phyloP scores from a whole-genome alignment of 352 stramenopile species.

The Globisporangium alternatum region DNA sequence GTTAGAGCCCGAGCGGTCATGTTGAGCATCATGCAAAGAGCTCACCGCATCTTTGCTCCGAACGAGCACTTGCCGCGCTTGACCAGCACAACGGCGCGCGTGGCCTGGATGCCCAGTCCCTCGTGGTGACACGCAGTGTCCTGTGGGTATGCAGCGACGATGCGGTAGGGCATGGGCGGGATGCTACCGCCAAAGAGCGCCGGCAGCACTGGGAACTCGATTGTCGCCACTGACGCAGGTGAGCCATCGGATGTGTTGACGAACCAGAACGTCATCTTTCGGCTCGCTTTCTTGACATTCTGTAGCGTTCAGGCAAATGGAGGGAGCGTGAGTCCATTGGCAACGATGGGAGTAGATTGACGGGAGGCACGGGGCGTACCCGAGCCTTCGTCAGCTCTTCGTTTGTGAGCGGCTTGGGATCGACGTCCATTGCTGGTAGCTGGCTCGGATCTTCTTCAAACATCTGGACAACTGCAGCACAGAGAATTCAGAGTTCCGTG shows the following conservation, averaged over 20 bases:
- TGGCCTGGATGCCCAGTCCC: conserved; percentile 53
- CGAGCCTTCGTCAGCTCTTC: conserved; percentile 34
- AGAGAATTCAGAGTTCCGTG: not conserved
- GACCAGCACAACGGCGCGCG: conserved; percentile 61
- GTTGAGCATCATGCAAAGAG: not conserved
- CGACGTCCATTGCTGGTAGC: conserved; percentile 21
- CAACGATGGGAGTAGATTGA: too few species aligned
- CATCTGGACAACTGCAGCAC: conserved; percentile 9
- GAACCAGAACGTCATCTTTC: conserved; percentile 53
- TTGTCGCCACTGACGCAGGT: not conserved
- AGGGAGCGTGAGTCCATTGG: not conserved
- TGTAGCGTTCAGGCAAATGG: conserved; percentile 10
- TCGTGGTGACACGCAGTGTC: conserved; percentile 69
- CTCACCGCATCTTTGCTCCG: conserved; percentile 55
- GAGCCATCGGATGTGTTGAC: conserved; percentile 26
- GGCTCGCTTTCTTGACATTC: conserved; percentile 43
- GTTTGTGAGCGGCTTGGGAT: conserved; percentile 40
- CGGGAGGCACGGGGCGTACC: conserved; percentile 16
- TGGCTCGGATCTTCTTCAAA: conserved; percentile 23
- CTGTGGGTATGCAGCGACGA: conserved; percentile 62
- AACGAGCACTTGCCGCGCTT: conserved; percentile 69
- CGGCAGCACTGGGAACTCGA: conserved; percentile 45
- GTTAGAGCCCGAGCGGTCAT: not conserved
- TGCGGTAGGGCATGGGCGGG: conserved; percentile 40
- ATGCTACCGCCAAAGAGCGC: conserved; percentile 57